These are phyloP conservation scores for Aspergillus sp. DNA, from an alignment of 2,329 filamentous ascomycete species.

Conservation along the genomic window DNA sequence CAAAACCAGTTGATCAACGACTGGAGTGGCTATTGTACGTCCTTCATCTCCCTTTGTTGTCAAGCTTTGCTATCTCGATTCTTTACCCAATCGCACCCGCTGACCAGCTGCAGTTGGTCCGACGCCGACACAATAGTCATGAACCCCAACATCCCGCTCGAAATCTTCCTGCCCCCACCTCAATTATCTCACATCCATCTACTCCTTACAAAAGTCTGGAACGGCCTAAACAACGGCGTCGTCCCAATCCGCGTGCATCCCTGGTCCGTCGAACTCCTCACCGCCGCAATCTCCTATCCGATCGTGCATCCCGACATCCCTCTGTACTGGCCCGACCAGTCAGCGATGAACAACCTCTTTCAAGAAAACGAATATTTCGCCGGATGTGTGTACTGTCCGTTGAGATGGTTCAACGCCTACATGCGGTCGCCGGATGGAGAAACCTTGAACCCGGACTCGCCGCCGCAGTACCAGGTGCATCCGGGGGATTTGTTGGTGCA, in stretches of 20 bases:
- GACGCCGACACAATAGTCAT: conserved; percentile 41
- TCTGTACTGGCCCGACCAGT: conserved; percentile 28
- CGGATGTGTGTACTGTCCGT: too few relatives aligned
- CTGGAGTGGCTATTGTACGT: conserved; percentile 40
- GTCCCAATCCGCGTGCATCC: conserved; percentile 41
- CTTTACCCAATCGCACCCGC: not conserved
- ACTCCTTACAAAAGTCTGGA: conserved; percentile 36
- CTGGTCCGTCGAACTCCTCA: conserved; percentile 39
- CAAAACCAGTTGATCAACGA: conserved; percentile 31
- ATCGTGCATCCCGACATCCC: conserved; percentile 25
- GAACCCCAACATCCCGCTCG: conserved; percentile 39
- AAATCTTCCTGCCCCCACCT: conserved; percentile 39
- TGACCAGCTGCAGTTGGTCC: conserved; percentile 32
- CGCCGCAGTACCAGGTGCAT: conserved; percentile 16
- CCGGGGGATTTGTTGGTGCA: conserved; percentile 25
- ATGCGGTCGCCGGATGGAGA: conserved; percentile 14
- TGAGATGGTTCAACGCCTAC: conserved; percentile 27
- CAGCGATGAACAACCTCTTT: conserved; percentile 9
- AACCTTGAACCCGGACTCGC: conserved; percentile 6
- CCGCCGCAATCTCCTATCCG: conserved; percentile 33
- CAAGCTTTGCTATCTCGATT: too few relatives aligned
- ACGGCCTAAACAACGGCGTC: conserved; percentile 40
- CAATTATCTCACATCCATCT: conserved; percentile 35
- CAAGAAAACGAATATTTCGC: conserved; percentile 25
- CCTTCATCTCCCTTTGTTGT: too few relatives aligned